phyloP scores from a whole-genome alignment of 2,329 filamentous ascomycete genomes.

The Emergomyces pasteurianus region DNA sequence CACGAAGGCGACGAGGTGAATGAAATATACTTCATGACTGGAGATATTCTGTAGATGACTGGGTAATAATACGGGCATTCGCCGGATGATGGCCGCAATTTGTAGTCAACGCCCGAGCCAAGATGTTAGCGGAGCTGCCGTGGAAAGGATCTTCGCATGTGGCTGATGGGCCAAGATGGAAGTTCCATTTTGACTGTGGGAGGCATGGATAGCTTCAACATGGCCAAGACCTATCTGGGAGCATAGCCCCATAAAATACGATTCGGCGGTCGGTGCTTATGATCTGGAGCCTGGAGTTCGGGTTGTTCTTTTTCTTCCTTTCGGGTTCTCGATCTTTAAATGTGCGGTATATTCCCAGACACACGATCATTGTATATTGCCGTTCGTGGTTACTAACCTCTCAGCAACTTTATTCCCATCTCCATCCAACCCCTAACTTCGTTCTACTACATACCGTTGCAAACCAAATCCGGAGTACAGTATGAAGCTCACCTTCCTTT shows the following conservation, averaged over 20 bases:
- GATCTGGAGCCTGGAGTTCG: background rate
- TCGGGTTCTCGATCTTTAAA: background rate
- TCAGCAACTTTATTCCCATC: background rate
- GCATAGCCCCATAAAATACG: background rate
- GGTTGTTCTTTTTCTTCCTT: too few species aligned
- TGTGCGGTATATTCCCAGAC: background rate
- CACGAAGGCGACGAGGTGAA: too few species aligned
- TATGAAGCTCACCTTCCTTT: background rate
- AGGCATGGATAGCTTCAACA: background rate
- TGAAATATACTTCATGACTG: too few species aligned
- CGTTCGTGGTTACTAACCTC: background rate
- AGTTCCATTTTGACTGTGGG: background rate
- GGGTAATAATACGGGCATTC: too few species aligned
- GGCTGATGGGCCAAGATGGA: background rate
- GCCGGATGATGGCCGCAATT: too few species aligned
- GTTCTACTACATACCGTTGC: too few species aligned
- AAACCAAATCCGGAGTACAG: background rate
- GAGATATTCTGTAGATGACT: too few species aligned
- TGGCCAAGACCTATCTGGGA: background rate
- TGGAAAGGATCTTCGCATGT: background rate
- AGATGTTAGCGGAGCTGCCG: background rate
- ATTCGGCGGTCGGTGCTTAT: background rate
- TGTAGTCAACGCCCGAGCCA: background rate
- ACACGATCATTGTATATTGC: background rate
- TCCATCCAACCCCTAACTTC: background rate